A percentile compares a stretch with the other conserved stretches of the same genome.
These are phyloP conservation scores for Phytophthora europaea DNA, from an alignment of 352 stramenopile genomes.

Conservation along the genomic window DNA sequence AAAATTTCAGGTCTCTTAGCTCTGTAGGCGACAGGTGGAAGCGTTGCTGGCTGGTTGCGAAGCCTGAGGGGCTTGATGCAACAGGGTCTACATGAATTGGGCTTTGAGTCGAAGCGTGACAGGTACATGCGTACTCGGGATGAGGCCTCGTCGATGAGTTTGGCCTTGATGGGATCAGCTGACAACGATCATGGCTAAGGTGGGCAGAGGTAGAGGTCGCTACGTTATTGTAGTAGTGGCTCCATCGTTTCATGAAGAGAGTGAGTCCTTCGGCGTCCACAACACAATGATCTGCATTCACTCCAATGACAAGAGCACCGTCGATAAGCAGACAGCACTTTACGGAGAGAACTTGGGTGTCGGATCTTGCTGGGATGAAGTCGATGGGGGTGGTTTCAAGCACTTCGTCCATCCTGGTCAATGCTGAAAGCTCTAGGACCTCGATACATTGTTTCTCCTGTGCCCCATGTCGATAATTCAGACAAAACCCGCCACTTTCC, in stretches of 20 bases:
- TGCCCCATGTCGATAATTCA: background rate
- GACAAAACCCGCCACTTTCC: constrained; percentile 1
- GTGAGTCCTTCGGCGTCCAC: constrained; percentile 14
- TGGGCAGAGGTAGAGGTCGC: background rate
- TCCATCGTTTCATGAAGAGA: constrained; percentile 9
- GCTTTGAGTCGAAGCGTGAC: constrained; percentile 6
- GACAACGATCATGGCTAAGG: background rate
- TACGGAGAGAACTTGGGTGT: constrained; percentile 1
- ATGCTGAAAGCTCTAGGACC: background rate
- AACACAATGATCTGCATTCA: constrained; percentile 14
- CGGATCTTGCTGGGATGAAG: constrained; percentile 14
- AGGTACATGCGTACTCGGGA: constrained; percentile 9
- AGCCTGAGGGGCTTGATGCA: background rate
- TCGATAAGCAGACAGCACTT: constrained; percentile 20
- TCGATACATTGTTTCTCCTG: background rate
- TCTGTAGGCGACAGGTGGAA: constrained; percentile 10
- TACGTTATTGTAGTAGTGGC: background rate
- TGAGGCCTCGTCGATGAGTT: constrained; percentile 6
- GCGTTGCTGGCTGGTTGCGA: constrained; percentile 1
- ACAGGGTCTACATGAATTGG: background rate
- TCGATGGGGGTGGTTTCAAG: constrained; percentile 1
- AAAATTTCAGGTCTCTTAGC: constrained; percentile 7
- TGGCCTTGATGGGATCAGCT: background rate
- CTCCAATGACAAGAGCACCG: constrained; percentile 7
- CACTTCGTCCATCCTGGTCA: background rate